Evolutionary conservation across 1,284 basidiomycete genomes (phyloP).

Genomic region (Heimioporus punctisporus): DNA sequence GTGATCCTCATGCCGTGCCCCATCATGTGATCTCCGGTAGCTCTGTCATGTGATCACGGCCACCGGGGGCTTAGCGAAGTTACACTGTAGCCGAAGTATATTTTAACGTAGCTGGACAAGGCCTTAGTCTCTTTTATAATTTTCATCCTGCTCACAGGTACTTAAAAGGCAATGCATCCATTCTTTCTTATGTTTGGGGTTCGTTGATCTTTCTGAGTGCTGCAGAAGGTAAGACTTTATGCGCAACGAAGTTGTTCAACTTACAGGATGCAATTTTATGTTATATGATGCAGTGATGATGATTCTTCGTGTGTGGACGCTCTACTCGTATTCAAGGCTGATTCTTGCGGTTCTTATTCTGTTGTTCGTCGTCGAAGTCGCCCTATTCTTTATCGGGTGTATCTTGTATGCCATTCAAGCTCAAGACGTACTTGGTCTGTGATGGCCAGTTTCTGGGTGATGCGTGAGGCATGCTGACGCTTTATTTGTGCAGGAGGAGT

Average conservation of each 20-base stretch:
- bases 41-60: no score
- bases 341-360: neutral
- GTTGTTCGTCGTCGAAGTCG: neutral
- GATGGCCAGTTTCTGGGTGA: no score
- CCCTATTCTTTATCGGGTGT: neutral
- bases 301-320: neutral
- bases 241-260: neutral
- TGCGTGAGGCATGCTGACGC: neutral
- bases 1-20: no score
- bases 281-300: neutral
- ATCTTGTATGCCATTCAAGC: neutral
- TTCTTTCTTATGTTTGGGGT: neutral
- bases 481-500: neutral
- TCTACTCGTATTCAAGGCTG: neutral
- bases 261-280: neutral
- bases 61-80: no score
- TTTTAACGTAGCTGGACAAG: no score
- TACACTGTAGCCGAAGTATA: no score
- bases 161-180: neutral
- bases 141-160: neutral
- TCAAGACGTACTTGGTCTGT: no score
- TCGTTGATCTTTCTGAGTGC: neutral
- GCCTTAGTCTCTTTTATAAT: neutral
- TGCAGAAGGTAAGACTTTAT: conserved; percentile 2
- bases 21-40: no score